These are phyloP conservation scores for Ophiostoma populinum DNA, from an alignment of 2,329 filamentous ascomycete species.

Conservation along the genomic window DNA sequence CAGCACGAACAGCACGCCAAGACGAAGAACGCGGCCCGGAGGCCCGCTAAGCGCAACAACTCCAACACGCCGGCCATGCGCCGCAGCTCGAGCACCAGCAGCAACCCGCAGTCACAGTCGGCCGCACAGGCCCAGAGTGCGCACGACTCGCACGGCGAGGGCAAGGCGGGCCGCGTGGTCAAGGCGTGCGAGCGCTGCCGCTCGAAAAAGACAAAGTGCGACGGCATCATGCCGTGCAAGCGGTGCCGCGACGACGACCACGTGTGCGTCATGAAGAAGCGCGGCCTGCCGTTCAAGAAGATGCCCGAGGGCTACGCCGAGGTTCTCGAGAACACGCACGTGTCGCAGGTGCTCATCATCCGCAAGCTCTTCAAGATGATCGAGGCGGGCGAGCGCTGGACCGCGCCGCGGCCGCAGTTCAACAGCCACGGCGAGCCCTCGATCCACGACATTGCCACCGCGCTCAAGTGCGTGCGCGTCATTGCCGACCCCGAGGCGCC, in stretches of 20 bases:
- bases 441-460: constrained; percentile 47
- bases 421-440: constrained; percentile 46
- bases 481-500: constrained; percentile 43
- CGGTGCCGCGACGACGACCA: constrained; percentile 48
- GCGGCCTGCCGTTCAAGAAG: constrained; percentile 51
- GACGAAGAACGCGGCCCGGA: too few relatives aligned
- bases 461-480: constrained; percentile 45
- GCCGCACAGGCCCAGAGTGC: neutral
- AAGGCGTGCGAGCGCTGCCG: constrained; percentile 49
- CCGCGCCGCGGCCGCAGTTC: constrained; percentile 43
- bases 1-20: constrained; percentile 12
- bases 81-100: too few relatives aligned
- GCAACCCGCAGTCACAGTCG: neutral
- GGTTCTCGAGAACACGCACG: constrained; percentile 47
- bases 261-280: too few relatives aligned
- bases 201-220: constrained; percentile 57
- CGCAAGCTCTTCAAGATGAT: constrained; percentile 51
- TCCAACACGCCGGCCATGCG: too few relatives aligned
- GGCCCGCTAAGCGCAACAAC: too few relatives aligned
- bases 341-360: constrained; percentile 44
- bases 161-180: constrained; percentile 40
- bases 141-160: constrained; percentile 19
- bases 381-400: constrained; percentile 38
- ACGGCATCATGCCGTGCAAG: constrained; percentile 49
- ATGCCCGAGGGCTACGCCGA: constrained; percentile 46